These are phyloP conservation scores for Diaporthe capsici DNA, from an alignment of 2,329 filamentous ascomycete species.

Conservation along the genomic window DNA sequence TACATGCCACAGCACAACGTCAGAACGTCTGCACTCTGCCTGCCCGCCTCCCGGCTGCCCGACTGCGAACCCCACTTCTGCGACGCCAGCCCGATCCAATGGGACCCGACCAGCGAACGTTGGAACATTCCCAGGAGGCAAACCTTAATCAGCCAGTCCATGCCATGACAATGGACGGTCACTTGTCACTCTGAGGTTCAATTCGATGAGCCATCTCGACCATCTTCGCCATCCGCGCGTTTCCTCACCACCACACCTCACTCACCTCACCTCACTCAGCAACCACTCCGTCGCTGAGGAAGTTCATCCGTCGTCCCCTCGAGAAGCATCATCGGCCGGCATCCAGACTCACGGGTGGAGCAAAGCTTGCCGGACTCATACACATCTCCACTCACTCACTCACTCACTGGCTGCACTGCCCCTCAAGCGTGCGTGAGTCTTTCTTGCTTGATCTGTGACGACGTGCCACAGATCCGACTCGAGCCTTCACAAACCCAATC, in stretches of 20 bases:
- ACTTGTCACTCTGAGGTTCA: background rate
- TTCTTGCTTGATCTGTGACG: constrained; percentile 17
- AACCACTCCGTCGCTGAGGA: background rate
- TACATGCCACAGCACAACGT: background rate
- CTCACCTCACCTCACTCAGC: background rate
- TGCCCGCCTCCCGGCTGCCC: constrained; percentile 14
- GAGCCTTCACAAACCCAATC: background rate
- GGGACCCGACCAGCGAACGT: constrained; percentile 18
- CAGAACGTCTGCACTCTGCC: background rate
- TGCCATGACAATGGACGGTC: constrained; percentile 2
- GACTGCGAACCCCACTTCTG: constrained; percentile 18
- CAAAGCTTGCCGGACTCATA: constrained; percentile 1
- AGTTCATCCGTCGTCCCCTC: background rate
- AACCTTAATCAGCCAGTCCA: constrained; percentile 31
- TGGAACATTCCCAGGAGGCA: constrained; percentile 16
- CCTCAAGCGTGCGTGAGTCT: background rate
- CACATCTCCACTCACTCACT: background rate
- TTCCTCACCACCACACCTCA: background rate
- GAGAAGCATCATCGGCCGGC: background rate
- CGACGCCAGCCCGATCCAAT: constrained; percentile 27
- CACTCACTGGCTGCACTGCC: background rate
- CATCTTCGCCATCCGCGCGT: background rate
- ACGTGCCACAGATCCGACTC: constrained; percentile 5
- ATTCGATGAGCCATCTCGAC: constrained; percentile 6
- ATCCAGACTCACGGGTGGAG: background rate